Conservation (phyloP, 2,329 filamentous ascomycete genomes). For the Decorospora gaudefroyi region DNA sequence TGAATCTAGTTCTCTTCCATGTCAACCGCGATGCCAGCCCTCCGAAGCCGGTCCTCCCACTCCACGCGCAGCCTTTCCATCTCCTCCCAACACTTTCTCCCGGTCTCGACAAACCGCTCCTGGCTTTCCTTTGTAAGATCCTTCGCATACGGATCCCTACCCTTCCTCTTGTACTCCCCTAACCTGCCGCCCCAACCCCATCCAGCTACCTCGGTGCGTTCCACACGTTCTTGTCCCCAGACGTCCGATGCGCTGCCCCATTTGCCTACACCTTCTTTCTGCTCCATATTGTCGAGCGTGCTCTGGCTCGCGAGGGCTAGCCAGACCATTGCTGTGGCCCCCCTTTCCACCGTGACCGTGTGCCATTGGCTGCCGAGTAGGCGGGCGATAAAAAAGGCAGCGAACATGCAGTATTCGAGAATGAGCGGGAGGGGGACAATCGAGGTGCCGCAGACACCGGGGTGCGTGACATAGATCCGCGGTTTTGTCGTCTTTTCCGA, state of each 20-base stretch:
- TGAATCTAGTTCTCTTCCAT: slow-evolving; percentile 26
- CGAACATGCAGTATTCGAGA: slow-evolving; percentile 70
- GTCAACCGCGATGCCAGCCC: slow-evolving; percentile 45
- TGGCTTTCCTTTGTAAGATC: slow-evolving; percentile 65
- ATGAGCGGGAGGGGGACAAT: slow-evolving; percentile 76
- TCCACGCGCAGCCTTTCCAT: slow-evolving; percentile 71
- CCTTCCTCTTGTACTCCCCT: slow-evolving; percentile 56
- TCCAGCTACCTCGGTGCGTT: slow-evolving; percentile 80
- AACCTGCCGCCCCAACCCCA: slow-evolving; percentile 71
- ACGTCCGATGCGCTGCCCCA: slow-evolving; percentile 79
- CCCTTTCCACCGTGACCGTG: slow-evolving; percentile 72
- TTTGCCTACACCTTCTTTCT: slow-evolving; percentile 65
- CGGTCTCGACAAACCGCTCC: slow-evolving; percentile 65
- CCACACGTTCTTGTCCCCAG: slow-evolving; percentile 63
- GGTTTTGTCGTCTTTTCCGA: slow-evolving; percentile 50
- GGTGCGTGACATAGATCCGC: slow-evolving; percentile 78
- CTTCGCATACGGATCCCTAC: slow-evolving; percentile 62
- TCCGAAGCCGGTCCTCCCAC: slow-evolving; percentile 59
- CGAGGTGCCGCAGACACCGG: slow-evolving; percentile 80
- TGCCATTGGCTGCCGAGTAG: slow-evolving; percentile 90
- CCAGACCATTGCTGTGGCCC: slow-evolving; percentile 77
- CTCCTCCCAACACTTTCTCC: slow-evolving; percentile 66
- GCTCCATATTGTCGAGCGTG: slow-evolving; percentile 61
- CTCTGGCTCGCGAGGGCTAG: slow-evolving; percentile 70
- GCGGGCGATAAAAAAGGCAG: slow-evolving; percentile 71